Base-by-base conservation (phyloP, 768 basidiomycete genomes). In the Imleria badia region DNA sequence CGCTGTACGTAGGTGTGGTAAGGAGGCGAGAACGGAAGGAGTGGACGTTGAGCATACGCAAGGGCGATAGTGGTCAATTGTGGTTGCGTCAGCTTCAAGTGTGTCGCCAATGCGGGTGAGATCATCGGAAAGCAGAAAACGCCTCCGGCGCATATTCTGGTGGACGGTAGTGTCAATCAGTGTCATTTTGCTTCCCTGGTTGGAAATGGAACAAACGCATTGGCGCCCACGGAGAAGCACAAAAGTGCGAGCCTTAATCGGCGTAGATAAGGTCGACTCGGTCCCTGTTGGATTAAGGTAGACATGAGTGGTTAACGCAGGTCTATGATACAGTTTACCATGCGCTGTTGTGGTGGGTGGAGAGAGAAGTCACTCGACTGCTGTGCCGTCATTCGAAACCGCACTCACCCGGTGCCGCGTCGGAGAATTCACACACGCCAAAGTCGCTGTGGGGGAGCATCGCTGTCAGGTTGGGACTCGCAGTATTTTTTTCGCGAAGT, bases 41-140 rank as follows among this genome's bases (percentile, higher is more conserved):
- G 26, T 23, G 36, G 15, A 68, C 78, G 73, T 65, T 85, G 26
- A 20, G 67, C 85, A 73, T 71, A 91, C 90, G 85, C 87, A 20
- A 92, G 75, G 15, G 81, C 84, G 50, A 93, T 85, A 3, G 87
- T 87, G 15, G 88, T 91, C 52, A 92, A 69, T 60, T 93, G 90
- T 8, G 87, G 82, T 65, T 92, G 90, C 11, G 80, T 80, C 49
- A 92, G 74, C 64, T 84, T 84, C 61, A 84, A 73, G 60, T 79
- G 79, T n/a, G 75, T 66, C 5, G 80, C 81, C 53, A 91, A 66
- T 1, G 78, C 73, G 8, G 89, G 85, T 1, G 89, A 83, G 38
- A 91, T 72, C 7, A 92, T 75, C 19, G 91, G 88, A 64, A 92
- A 91, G 44, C 81, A 85, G 73, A 89, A 90, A 55, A 92, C 80